These are phyloP conservation scores for Hypoxylon sp. DNA, from an alignment of 2,329 filamentous ascomycete species.

Conservation along the genomic window DNA sequence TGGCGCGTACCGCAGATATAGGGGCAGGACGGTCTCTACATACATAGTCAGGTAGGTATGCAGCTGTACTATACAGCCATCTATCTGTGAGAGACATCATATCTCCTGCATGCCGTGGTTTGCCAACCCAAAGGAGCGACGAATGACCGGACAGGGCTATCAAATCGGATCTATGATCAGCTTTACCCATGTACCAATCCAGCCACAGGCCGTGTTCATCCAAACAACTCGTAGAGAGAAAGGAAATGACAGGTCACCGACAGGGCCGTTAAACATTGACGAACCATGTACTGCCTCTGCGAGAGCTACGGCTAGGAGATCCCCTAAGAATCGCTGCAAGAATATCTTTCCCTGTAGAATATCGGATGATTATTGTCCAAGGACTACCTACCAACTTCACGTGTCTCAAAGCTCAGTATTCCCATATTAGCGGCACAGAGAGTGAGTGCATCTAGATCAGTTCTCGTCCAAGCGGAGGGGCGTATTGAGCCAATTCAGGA, in stretches of 20 bases:
- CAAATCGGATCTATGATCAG: constrained; percentile 44
- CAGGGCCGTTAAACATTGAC: constrained; percentile 42
- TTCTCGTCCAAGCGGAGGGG: constrained; percentile 16
- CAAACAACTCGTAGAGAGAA: constrained; percentile 27
- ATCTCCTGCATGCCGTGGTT: constrained; percentile 43
- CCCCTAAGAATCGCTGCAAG: not conserved
- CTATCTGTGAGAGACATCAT: constrained; percentile 46
- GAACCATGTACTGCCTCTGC: constrained; percentile 21
- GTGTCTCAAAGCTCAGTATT: constrained; percentile 26
- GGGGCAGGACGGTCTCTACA: constrained; percentile 25
- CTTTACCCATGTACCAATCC: constrained; percentile 32
- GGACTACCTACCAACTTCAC: constrained; percentile 17
- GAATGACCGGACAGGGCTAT: constrained; percentile 27
- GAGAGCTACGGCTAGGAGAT: constrained; percentile 1
- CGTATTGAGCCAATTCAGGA: constrained; percentile 9
- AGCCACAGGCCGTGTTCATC: constrained; percentile 27
- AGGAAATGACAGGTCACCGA: constrained; percentile 44
- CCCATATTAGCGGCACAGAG: constrained; percentile 29
- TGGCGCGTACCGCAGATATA: constrained; percentile 36
- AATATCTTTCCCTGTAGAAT: constrained; percentile 6
- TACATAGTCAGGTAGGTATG: constrained; percentile 11
- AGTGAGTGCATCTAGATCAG: constrained; percentile 6
- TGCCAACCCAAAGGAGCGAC: constrained; percentile 28
- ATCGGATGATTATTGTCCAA: constrained; percentile 29
- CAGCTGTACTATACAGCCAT: constrained; percentile 31